Conservation (phyloP, 805 yeast species). For the Aciculoconidium aculeatum region DNA sequence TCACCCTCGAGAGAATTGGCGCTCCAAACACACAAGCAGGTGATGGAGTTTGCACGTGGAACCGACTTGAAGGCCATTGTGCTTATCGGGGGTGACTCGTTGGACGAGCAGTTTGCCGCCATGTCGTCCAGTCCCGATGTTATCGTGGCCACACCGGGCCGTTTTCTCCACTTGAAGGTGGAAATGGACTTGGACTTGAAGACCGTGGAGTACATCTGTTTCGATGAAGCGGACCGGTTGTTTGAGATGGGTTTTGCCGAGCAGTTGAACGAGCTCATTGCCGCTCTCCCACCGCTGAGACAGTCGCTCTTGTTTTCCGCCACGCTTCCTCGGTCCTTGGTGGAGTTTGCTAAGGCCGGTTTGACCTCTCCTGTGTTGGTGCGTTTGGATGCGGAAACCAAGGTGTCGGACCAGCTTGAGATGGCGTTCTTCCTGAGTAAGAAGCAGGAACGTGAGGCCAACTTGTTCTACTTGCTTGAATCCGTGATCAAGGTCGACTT, state of each 20-base stretch:
- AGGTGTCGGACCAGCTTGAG: conserved; percentile 83
- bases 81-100: conserved; percentile 96
- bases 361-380: conserved; percentile 87
- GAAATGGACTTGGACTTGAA: conserved; percentile 88
- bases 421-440: conserved; percentile 83
- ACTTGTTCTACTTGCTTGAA: conserved; percentile 67
- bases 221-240: conserved; percentile 95
- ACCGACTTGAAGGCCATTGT: conserved; percentile 76
- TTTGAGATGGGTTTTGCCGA: conserved; percentile 96
- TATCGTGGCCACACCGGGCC: conserved; percentile 94
- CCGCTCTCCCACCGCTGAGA: conserved; percentile 72
- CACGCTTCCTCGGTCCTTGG: conserved; percentile 85
- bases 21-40: conserved; percentile 80
- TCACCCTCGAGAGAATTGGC: conserved; percentile 98
- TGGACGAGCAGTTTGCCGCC: conserved; percentile 90
- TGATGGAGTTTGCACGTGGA: conserved; percentile 81
- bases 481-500: conserved; percentile 80
- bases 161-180: conserved; percentile 90
- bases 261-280: conserved; percentile 83
- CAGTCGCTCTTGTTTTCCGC: conserved; percentile 93
- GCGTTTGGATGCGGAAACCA: conserved; percentile 87
- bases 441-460: conserved; percentile 85
- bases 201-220: conserved; percentile 83
- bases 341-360: conserved; percentile 97
- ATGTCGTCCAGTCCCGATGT: conserved; percentile 95